Evolutionary conservation across 306 rosid species (phyloP).

Genomic region (Arachis hypogaea): DNA sequence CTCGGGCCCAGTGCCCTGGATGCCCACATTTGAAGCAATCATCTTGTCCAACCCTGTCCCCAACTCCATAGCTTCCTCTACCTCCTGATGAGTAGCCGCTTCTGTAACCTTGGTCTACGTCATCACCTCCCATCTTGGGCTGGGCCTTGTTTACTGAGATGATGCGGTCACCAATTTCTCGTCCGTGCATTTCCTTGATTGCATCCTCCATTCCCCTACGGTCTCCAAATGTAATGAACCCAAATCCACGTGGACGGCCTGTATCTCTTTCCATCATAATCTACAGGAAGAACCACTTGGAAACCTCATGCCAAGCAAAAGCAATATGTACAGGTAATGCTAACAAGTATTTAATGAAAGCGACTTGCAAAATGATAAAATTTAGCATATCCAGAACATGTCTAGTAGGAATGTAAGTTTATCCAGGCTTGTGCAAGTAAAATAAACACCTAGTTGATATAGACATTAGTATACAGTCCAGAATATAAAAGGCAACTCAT

Average conservation of each 20-base stretch:
- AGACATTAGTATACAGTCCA: conserved; percentile 11
- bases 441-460: conserved; percentile 11
- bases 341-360: conserved; percentile 13
- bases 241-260: conserved; percentile 96
- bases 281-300: conserved; percentile 58
- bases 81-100: conserved; percentile 86
- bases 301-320: conserved; percentile 36
- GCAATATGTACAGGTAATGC: conserved; percentile 30
- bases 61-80: conserved; percentile 72
- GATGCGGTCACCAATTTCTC: conserved; percentile 76
- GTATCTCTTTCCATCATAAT: conserved; percentile 95
- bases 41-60: conserved; percentile 83
- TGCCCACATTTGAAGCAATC: conserved; percentile 97
- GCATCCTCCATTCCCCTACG: conserved; percentile 99
- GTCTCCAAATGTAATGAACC: conserved; percentile 90
- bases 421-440: conserved; percentile 31
- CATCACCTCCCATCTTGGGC: conserved; percentile 88
- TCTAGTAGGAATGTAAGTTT: no score
- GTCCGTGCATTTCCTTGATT: conserved; percentile 93
- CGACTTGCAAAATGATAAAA: no score
- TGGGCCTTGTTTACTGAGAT: conserved; percentile 96
- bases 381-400: no score
- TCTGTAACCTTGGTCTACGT: conserved; percentile 70
- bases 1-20: conserved; percentile 98
- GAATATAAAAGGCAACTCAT: conserved; percentile 17